Conservation (phyloP, 1,284 basidiomycete species). For the Inonotus hispidus region DNA sequence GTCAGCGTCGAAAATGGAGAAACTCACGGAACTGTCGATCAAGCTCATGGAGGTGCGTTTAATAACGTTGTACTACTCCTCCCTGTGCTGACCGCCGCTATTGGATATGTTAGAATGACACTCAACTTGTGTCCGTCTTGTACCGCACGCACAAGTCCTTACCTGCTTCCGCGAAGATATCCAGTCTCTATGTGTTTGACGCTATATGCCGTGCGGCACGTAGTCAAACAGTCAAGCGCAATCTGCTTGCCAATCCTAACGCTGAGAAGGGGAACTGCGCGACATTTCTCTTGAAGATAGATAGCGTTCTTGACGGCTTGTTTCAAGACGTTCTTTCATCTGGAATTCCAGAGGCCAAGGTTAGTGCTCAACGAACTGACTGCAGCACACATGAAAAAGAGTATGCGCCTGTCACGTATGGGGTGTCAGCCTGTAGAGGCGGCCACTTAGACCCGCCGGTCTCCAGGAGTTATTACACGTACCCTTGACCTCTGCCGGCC, state of each 20-base stretch:
- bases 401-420: slow-evolving; percentile 14
- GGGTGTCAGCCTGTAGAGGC: background rate
- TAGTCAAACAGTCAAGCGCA: slow-evolving; percentile 59
- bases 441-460: slow-evolving; percentile 6
- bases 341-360: slow-evolving; percentile 70
- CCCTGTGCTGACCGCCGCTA: background rate
- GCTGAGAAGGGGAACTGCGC: slow-evolving; percentile 65
- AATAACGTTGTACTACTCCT: background rate
- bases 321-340: slow-evolving; percentile 73
- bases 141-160: slow-evolving; percentile 82
- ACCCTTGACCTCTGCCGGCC: slow-evolving; percentile 4
- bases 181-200: slow-evolving; percentile 87
- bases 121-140: slow-evolving; percentile 77
- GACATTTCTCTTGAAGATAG: slow-evolving; percentile 80
- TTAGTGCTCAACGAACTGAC: slow-evolving; percentile 43
- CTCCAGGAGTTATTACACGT: slow-evolving; percentile 10
- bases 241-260: slow-evolving; percentile 48
- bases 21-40: slow-evolving; percentile 67
- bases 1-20: slow-evolving; percentile 78
- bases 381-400: slow-evolving; percentile 8
- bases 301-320: slow-evolving; percentile 79
- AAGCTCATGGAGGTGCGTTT: slow-evolving; percentile 64
- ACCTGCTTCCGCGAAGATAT: slow-evolving; percentile 61
- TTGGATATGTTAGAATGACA: slow-evolving; percentile 56
- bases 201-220: slow-evolving; percentile 82